Conservation (phyloP, 768 basidiomycete species). For the Coprinopsis strossmayeri region DNA sequence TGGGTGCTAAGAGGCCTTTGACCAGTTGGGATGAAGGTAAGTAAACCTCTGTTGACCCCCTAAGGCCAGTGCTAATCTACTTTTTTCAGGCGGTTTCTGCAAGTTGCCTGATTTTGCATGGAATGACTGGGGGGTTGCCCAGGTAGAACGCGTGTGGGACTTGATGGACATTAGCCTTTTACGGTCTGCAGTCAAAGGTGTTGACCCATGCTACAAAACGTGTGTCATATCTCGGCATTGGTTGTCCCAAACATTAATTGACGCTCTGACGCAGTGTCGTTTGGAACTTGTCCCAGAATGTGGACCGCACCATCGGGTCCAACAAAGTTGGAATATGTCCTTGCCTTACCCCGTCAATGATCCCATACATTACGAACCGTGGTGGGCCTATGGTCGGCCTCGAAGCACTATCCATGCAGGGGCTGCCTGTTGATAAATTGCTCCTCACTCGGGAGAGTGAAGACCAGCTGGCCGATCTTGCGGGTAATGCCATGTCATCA, state of each 20-base stretch:
- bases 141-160: slow-evolving; percentile 95
- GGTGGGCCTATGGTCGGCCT: slow-evolving; percentile 94
- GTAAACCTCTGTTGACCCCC: slow-evolving; percentile 11
- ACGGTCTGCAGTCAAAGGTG: slow-evolving; percentile 70
- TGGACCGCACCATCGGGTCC: slow-evolving; percentile 84
- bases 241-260: slow-evolving; percentile 8
- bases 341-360: slow-evolving; percentile 95
- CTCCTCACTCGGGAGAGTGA: slow-evolving; percentile 89
- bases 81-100: slow-evolving; percentile 61
- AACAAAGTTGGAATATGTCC: slow-evolving; percentile 80
- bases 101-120: slow-evolving; percentile 86
- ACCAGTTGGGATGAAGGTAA: slow-evolving; percentile 92
- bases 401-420: slow-evolving; percentile 91
- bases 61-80: not conserved
- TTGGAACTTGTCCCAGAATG: slow-evolving; percentile 97
- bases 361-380: slow-evolving; percentile 91
- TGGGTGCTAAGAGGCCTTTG: slow-evolving; percentile 80
- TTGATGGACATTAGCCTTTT: slow-evolving; percentile 88
- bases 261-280: slow-evolving; percentile 49
- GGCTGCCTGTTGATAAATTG: slow-evolving; percentile 87
- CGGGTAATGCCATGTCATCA: slow-evolving; percentile 97
- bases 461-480: slow-evolving; percentile 89
- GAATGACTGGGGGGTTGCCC: slow-evolving; percentile 89
- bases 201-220: slow-evolving; percentile 89
- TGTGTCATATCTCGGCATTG: slow-evolving; percentile 30